phyloP scores from a whole-genome alignment of 129 eudicot species.

The Pseudognaphalium luteoalbum region DNA sequence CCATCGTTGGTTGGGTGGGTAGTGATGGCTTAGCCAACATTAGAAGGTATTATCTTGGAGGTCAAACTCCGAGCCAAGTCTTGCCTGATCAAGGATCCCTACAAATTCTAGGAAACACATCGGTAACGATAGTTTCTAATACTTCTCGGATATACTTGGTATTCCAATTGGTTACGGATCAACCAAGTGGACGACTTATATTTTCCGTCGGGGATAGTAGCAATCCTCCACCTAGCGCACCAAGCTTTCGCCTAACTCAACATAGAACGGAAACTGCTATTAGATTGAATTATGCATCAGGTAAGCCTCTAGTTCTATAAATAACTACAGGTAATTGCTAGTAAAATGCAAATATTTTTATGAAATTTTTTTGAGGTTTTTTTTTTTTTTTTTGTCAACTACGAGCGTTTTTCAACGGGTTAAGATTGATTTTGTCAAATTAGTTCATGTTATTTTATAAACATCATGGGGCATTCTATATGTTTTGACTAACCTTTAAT shows the following conservation, averaged over 20 bases:
- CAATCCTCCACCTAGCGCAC: slow-evolving; percentile 30
- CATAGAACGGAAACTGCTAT: slow-evolving; percentile 41
- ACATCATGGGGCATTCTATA: background rate
- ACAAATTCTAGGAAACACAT: slow-evolving; percentile 33
- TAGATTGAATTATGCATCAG: slow-evolving; percentile 52
- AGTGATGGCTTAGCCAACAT: slow-evolving; percentile 38
- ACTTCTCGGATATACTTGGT: slow-evolving; percentile 52
- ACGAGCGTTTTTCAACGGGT: background rate
- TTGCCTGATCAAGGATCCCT: slow-evolving; percentile 48
- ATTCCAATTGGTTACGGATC: slow-evolving; percentile 54
- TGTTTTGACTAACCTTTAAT: background rate
- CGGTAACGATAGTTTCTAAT: slow-evolving; percentile 24
- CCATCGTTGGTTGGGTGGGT: slow-evolving; percentile 78
- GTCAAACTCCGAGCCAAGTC: slow-evolving; percentile 51
- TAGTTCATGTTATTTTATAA: background rate
- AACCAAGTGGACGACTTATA: slow-evolving; percentile 46
- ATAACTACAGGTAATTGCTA: background rate
- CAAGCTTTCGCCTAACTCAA: slow-evolving; percentile 36
- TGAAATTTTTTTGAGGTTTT: background rate
- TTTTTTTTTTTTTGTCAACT: background rate
- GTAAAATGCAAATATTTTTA: background rate
- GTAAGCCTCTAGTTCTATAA: slow-evolving; percentile 24
- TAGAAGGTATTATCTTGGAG: slow-evolving; percentile 54
- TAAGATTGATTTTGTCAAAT: background rate
- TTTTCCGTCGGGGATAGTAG: slow-evolving; percentile 55